phyloP scores from a whole-genome alignment of 345 rosid species.

The Eucalyptus microcorys region DNA sequence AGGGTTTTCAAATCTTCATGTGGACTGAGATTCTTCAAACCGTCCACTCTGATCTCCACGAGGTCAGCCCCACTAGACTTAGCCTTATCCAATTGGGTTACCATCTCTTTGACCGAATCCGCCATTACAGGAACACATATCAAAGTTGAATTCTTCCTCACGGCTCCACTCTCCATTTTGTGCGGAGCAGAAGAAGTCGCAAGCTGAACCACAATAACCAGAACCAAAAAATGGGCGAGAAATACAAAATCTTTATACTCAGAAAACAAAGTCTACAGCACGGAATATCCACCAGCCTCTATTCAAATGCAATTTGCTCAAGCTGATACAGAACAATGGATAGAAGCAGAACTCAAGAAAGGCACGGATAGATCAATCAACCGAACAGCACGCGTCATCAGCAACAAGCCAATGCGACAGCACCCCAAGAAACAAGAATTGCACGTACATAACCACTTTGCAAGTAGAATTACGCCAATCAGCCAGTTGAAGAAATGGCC shows the following conservation, averaged over 20 bases:
- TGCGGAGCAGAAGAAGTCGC: constrained; percentile 14
- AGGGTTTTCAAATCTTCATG: constrained; percentile 28
- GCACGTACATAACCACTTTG: background rate
- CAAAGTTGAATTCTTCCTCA: constrained; percentile 43
- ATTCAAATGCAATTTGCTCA: background rate
- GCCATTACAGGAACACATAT: constrained; percentile 80
- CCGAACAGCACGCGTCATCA: background rate
- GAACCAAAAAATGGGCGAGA: background rate
- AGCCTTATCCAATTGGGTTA: constrained; percentile 31
- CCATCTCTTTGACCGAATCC: constrained; percentile 50
- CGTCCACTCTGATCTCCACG: constrained; percentile 78
- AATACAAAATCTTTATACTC: background rate
- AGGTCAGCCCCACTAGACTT: constrained; percentile 65
- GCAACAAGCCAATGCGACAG: background rate
- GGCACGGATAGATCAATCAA: background rate
- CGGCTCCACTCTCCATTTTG: constrained; percentile 12
- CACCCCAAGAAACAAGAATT: background rate
- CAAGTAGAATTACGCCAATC: background rate
- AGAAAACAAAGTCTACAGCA: background rate
- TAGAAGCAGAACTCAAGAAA: background rate
- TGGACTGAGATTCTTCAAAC: constrained; percentile 40
- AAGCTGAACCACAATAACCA: constrained; percentile 8
- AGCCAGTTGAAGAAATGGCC: background rate
- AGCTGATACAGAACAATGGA: background rate
- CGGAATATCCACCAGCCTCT: background rate